Percentiles rank a stretch among this genome's conserved stretches.
phyloP scores from a whole-genome alignment of 31 red algal genomes.

The Porphyra umbilicalis region DNA sequence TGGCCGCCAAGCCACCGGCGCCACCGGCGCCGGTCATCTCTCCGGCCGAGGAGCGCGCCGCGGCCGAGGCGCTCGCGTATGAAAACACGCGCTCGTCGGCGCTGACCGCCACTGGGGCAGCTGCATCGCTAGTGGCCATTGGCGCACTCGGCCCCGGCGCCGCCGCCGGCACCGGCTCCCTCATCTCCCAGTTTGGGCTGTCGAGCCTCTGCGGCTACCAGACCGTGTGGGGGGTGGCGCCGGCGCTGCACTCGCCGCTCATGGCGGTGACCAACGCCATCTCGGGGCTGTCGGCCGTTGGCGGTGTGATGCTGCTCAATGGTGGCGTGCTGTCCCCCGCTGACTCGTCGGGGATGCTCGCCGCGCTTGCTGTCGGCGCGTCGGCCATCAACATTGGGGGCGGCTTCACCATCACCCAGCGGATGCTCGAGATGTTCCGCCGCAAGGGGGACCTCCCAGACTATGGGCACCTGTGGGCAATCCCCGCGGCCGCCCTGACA shows the following conservation, averaged over 20 bases:
- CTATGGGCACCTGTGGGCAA: constrained; percentile 50
- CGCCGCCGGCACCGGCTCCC: constrained; percentile 6
- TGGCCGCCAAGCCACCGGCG: constrained; percentile 21
- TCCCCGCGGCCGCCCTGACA: constrained; percentile 40
- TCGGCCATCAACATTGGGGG: constrained; percentile 74
- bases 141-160: constrained; percentile 34
- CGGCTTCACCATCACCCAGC: constrained; percentile 64
- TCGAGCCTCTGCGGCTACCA: constrained; percentile 64
- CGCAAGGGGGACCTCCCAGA: constrained; percentile 51
- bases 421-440: constrained; percentile 76
- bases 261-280: constrained; percentile 81
- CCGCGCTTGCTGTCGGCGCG: constrained; percentile 39
- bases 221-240: constrained; percentile 55
- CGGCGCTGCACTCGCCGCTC: constrained; percentile 63
- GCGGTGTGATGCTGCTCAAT: constrained; percentile 49
- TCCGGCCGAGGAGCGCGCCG: constrained; percentile 13
- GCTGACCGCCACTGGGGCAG: constrained; percentile 45
- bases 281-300: constrained; percentile 50
- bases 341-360: constrained; percentile 25
- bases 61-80: constrained; percentile 8
- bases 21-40: constrained; percentile 6
- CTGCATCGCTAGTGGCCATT: constrained; percentile 35
- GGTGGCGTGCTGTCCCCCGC: constrained; percentile 45
- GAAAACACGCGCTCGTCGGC: constrained; percentile 7
- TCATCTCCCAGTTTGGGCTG: constrained; percentile 54